Conservation (phyloP, 257 asterid species). For the Buddleja alternifolia region DNA sequence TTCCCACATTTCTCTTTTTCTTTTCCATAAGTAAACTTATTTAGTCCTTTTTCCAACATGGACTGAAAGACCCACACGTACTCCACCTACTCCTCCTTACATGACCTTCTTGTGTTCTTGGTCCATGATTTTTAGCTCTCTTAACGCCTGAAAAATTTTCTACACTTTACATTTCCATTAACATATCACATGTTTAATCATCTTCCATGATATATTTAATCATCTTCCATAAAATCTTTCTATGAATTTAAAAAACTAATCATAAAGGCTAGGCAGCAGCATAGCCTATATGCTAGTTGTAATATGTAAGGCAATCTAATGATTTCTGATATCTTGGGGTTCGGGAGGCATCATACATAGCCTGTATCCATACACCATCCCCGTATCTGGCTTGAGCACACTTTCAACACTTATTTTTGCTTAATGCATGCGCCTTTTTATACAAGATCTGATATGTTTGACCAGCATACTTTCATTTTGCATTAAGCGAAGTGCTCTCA, state of each 20-base stretch:
- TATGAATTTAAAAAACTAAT: background rate
- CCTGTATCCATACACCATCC: background rate
- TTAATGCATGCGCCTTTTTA: background rate
- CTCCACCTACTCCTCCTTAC: background rate
- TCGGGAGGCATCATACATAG: background rate
- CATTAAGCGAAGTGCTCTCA: background rate
- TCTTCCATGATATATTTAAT: too few relatives aligned
- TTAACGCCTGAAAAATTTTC: background rate
- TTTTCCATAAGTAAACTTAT: background rate
- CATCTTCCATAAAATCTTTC: too few relatives aligned
- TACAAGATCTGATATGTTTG: background rate
- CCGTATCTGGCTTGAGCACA: background rate
- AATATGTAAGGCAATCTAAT: background rate
- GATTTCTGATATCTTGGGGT: background rate
- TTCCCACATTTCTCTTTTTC: background rate
- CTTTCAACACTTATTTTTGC: background rate
- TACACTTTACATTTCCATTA: background rate
- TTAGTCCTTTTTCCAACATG: background rate
- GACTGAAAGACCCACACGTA: background rate
- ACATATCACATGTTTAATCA: background rate
- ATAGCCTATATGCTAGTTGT: too few relatives aligned
- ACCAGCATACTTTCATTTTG: constrained; percentile 10
- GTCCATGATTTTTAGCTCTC: background rate
- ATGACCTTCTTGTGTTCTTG: background rate
- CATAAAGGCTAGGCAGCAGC: background rate